phyloP scores from a whole-genome alignment of 2,329 filamentous ascomycete species.

The Ampelomyces quisqualis region DNA sequence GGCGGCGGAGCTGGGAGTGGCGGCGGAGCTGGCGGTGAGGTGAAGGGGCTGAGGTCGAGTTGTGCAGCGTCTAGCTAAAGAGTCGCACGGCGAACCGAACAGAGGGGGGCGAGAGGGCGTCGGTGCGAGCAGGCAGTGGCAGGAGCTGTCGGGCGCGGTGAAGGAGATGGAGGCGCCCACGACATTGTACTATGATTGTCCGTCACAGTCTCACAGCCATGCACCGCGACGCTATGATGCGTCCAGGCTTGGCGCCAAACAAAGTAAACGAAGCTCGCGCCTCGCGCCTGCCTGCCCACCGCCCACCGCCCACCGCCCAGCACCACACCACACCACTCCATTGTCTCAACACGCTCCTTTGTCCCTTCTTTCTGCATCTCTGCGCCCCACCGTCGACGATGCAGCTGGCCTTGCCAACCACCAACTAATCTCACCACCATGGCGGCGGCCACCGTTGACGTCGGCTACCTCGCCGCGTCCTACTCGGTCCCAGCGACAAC shows the following conservation, averaged over 20 bases:
- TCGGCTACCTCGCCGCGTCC: constrained; percentile 71
- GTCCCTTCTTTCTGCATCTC: constrained; percentile 16
- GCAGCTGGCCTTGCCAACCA: constrained; percentile 19
- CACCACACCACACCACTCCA: constrained; percentile 13
- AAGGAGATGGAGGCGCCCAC: too few species aligned
- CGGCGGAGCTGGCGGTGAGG: constrained; percentile 1
- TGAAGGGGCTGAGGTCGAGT: background rate
- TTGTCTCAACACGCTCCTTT: constrained; percentile 33
- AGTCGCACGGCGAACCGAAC: constrained; percentile 26
- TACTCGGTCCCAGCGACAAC: constrained; percentile 67
- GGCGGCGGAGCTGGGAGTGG: constrained; percentile 6
- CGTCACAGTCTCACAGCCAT: too few species aligned
- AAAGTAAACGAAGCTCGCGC: constrained; percentile 23
- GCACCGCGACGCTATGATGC: constrained; percentile 20
- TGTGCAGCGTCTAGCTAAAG: constrained; percentile 39
- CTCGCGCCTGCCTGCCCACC: constrained; percentile 7
- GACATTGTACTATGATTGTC: too few species aligned
- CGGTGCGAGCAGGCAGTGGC: background rate
- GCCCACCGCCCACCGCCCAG: too few species aligned
- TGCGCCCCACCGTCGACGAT: constrained; percentile 18
- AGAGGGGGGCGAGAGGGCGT: background rate
- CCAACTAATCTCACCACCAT: constrained; percentile 46
- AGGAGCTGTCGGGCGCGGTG: too few species aligned
- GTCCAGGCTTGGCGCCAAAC: constrained; percentile 21
- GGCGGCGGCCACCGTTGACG: constrained; percentile 65